Evolutionary conservation across 768 basidiomycete genomes (phyloP).

Genomic region (Cubamyces lactineus): DNA sequence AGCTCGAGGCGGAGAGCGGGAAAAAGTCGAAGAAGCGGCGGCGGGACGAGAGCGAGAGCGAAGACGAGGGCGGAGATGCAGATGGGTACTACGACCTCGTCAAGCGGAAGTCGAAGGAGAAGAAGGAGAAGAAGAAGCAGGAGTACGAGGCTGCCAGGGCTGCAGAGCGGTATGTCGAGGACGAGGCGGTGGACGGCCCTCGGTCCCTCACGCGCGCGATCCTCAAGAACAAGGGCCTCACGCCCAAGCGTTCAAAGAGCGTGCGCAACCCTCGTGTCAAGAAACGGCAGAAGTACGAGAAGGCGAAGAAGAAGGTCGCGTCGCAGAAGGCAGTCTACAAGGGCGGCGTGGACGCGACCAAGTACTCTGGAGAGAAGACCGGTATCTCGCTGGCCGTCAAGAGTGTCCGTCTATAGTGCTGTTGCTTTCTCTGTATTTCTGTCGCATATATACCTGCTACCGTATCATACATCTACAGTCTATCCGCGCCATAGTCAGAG

Average conservation of each 20-base stretch:
- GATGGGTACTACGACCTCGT: conserved; percentile 93
- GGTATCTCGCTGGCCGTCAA: conserved; percentile 93
- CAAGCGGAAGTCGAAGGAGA: conserved; percentile 68
- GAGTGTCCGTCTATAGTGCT: conserved; percentile 62
- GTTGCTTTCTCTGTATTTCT: neutral
- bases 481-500: neutral
- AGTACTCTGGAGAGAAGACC: conserved; percentile 89
- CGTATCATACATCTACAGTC: neutral
- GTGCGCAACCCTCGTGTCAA: conserved; percentile 98
- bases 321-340: conserved; percentile 94
- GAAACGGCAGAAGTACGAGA: conserved; percentile 91
- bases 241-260: conserved; percentile 83
- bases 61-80: conserved; percentile 49
- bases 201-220: conserved; percentile 90
- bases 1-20: conserved; percentile 25
- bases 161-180: conserved; percentile 55
- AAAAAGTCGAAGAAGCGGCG: conserved; percentile 37
- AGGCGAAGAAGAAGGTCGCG: conserved; percentile 90
- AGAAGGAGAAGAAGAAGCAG: conserved; percentile 78
- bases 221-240: conserved; percentile 91
- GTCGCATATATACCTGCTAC: neutral
- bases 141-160: conserved; percentile 73
- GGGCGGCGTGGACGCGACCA: conserved; percentile 75
- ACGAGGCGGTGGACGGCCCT: conserved; percentile 64
- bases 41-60: conserved; percentile 42